A percentile compares a stretch with the other conserved stretches of the same genome.
These are phyloP conservation scores for Pseudoperonospora humuli DNA, from an alignment of 352 stramenopile genomes.

Conservation along the genomic window DNA sequence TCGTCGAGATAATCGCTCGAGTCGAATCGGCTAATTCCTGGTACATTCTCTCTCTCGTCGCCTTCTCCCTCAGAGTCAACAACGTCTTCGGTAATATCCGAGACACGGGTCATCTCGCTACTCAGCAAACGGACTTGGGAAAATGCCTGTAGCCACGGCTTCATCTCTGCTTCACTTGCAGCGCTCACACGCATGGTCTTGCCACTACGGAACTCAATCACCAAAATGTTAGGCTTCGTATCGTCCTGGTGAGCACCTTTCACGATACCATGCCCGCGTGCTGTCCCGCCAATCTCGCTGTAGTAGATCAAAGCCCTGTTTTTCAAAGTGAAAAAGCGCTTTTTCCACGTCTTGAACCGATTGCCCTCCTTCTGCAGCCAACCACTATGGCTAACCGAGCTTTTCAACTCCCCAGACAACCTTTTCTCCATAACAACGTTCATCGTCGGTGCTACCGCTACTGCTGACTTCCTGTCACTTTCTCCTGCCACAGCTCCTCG, in stretches of 20 bases:
- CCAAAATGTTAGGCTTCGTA: slow-evolving; percentile 42
- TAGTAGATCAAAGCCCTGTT: slow-evolving; percentile 70
- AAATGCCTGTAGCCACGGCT: slow-evolving; percentile 41
- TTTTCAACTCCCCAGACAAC: slow-evolving; percentile 19
- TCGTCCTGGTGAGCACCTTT: slow-evolving; percentile 32
- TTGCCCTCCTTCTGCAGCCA: slow-evolving; percentile 76
- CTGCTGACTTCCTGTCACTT: slow-evolving; percentile 1
- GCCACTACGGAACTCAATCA: slow-evolving; percentile 30
- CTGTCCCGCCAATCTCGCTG: slow-evolving; percentile 45
- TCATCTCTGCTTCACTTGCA: slow-evolving; percentile 28
- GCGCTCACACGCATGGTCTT: slow-evolving; percentile 32
- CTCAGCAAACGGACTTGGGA: slow-evolving; percentile 13
- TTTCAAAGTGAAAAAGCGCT: slow-evolving; percentile 64
- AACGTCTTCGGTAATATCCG: slow-evolving; percentile 19
- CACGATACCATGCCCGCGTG: slow-evolving; percentile 53
- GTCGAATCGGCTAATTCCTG: slow-evolving; percentile 30
- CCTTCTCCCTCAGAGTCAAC: slow-evolving; percentile 15
- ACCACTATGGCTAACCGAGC: slow-evolving; percentile 31
- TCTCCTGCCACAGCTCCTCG: slow-evolving; percentile 19
- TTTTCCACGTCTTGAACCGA: slow-evolving; percentile 73
- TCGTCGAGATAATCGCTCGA: slow-evolving; percentile 66
- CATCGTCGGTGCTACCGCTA: slow-evolving; percentile 6
- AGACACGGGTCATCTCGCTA: slow-evolving; percentile 8
- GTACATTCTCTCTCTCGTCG: slow-evolving; percentile 10
- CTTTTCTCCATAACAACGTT: slow-evolving; percentile 4